These are phyloP conservation scores for Rhizophlyctis rosea DNA, from an alignment of 192 early-diverging fungal species.

Conservation along the genomic window DNA sequence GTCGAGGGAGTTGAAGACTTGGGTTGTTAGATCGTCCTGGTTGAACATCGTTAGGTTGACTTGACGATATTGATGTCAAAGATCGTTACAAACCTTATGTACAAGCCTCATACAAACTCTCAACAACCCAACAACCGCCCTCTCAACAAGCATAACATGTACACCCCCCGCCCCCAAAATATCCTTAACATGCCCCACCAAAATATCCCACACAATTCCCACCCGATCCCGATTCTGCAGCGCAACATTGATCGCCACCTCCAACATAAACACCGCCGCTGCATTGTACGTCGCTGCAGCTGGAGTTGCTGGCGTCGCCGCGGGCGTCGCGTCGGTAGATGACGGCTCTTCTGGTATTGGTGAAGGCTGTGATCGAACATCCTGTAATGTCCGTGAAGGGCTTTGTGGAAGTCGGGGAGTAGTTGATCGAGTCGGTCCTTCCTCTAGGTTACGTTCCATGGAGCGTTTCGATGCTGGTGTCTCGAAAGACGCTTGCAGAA, in stretches of 20 bases:
- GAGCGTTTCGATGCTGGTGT: too few species aligned
- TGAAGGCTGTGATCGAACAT: too few species aligned
- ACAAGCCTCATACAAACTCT: slow-evolving; percentile 68
- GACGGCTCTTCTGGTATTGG: too few species aligned
- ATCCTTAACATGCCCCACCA: slow-evolving; percentile 66
- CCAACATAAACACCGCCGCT: slow-evolving; percentile 70
- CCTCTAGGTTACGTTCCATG: too few species aligned
- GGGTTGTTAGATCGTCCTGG: slow-evolving; percentile 35
- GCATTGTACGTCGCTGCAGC: slow-evolving; percentile 25
- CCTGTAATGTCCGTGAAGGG: too few species aligned
- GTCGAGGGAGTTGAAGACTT: slow-evolving; percentile 42
- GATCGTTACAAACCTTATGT: slow-evolving; percentile 37
- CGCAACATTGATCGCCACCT: slow-evolving; percentile 70
- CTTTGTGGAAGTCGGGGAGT: too few species aligned
- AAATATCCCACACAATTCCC: slow-evolving; percentile 54
- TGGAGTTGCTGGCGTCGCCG: slow-evolving; percentile 15
- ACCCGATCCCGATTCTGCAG: slow-evolving; percentile 77
- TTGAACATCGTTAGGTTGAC: too few species aligned
- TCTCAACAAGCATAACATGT: slow-evolving; percentile 69
- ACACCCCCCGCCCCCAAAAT: slow-evolving; percentile 66
- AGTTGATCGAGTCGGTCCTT: too few species aligned
- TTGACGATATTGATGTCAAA: slow-evolving; percentile 2
- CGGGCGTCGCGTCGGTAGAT: slow-evolving; percentile 6
- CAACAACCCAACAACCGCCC: slow-evolving; percentile 72
- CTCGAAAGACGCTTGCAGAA: slow-evolving; percentile 44